A percentile compares a stretch with the other conserved stretches of the same genome.
Evolutionary conservation across 2,329 filamentous ascomycete species (phyloP).

Genomic region (Scolecobasidium constrictum): DNA sequence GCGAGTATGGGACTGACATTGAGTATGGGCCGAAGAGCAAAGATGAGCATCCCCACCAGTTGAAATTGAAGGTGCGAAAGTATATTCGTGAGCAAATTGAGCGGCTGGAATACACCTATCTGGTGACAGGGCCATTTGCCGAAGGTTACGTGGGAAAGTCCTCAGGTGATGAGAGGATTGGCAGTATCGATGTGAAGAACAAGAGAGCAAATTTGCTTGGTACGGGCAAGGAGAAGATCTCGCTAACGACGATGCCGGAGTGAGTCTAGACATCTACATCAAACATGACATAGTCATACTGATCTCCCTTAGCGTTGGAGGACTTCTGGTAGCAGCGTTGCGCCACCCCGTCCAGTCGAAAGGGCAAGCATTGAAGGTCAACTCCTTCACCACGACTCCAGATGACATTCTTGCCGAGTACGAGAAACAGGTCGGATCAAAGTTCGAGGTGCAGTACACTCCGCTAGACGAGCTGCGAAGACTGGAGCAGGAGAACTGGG

Average conservation of each 20-base stretch:
- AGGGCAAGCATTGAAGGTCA: constrained; percentile 52
- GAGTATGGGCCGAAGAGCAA: constrained; percentile 49
- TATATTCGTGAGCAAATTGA: constrained; percentile 44
- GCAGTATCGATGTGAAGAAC: constrained; percentile 47
- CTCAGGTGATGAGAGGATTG: constrained; percentile 30
- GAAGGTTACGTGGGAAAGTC: constrained; percentile 47
- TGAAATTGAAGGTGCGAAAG: constrained; percentile 57
- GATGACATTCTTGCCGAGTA: constrained; percentile 54
- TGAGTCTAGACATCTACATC: constrained; percentile 29
- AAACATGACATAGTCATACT: constrained; percentile 4
- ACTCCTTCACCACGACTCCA: constrained; percentile 59
- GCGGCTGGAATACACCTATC: constrained; percentile 50
- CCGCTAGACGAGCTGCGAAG: constrained; percentile 42
- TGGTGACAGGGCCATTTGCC: constrained; percentile 60
- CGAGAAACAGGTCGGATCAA: constrained; percentile 50
- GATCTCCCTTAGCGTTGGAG: constrained; percentile 45
- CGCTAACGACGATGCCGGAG: constrained; percentile 63
- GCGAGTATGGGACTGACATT: constrained; percentile 56
- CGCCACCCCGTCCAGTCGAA: constrained; percentile 42
- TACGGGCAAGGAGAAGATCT: constrained; percentile 49
- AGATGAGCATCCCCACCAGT: constrained; percentile 55
- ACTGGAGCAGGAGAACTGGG: constrained; percentile 50
- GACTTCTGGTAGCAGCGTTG: constrained; percentile 52
- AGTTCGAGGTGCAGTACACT: constrained; percentile 46
- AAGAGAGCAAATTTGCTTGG: constrained; percentile 52